Evolutionary conservation across 345 rosid species (phyloP), one percentile per base, ranked within the genome.

Genomic region (Acer yangbiense): DNA sequence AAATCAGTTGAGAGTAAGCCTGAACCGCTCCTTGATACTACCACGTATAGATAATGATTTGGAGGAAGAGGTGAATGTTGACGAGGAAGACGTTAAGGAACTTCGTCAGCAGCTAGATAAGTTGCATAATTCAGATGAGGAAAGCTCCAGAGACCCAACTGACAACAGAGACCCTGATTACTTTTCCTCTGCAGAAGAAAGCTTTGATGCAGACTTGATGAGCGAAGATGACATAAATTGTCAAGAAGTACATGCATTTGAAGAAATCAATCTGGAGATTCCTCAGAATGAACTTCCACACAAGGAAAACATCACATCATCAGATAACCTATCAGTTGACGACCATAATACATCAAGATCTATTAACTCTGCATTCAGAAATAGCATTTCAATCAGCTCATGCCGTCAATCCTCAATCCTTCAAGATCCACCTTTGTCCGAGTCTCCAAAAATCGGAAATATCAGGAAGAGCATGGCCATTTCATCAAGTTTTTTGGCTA

Each of bases 1-100:
- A 85, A 94, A 92, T 75, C 97, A 91, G 65, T 83, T 94, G 81
- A 89, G 98, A 85, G 88, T 91, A 76, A 92, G 99, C 88, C 94
- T 96, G 78, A 96, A 96, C 83, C 92, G 98, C 76, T 94, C 99
- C 68, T 81, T 96, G 81, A 85, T 96, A 70, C 83, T 94, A 44
- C 94, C 98, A 39, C 83, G 54, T 35, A 79, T 89, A 21, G 92
- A 88, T 71, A 72, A 67, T 75, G 90, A 88, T 68, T 64, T 69
- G 0, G 92, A 91, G 76, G 90, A 90, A 72, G 97, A 89, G 81
- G 78, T 89, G 73, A 87, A 79, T 65, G 83, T 86, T 81, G 91
- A 88, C 58, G 95, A 88, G 88, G 80, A 88, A 72, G 98, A 96
- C 79, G 93, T 92, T 64, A 87, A 67, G 80, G 93, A 92, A 79